These are phyloP conservation scores for Botryobasidium botryosum DNA, from an alignment of 768 basidiomycete species.

Conservation along the genomic window DNA sequence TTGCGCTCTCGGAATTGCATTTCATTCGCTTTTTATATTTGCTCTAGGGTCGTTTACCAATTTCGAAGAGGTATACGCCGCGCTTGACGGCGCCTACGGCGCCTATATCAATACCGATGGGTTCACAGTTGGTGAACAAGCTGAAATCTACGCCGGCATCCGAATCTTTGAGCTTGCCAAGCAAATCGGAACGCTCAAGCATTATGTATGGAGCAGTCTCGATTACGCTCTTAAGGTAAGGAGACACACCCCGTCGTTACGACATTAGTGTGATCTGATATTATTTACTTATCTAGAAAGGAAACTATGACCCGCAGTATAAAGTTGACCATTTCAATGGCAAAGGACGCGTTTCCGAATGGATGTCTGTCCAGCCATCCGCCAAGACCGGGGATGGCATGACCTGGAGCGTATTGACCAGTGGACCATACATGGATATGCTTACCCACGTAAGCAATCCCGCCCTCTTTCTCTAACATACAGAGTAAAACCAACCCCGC, in stretches of 20 bases:
- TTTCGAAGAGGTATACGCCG: conserved; percentile 21
- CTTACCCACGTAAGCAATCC: no score
- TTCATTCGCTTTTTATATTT: no score
- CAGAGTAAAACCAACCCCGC: background rate
- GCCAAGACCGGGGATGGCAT: conserved; percentile 1
- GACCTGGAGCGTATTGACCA: conserved; percentile 1
- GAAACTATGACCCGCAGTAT: conserved; percentile 5
- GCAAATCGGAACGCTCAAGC: conserved; percentile 20
- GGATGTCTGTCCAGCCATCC: background rate
- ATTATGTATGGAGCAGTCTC: conserved; percentile 15
- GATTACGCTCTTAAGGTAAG: background rate
- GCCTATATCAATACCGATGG: conserved; percentile 25
- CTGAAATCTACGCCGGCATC: conserved; percentile 26
- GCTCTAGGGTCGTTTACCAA: conserved; percentile 22
- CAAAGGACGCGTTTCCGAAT: background rate
- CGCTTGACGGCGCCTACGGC: conserved; percentile 17
- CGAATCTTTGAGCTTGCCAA: conserved; percentile 28
- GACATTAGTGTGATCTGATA: no score
- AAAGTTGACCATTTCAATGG: background rate
- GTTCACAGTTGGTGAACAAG: conserved; percentile 27
- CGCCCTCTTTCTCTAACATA: background rate
- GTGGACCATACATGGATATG: background rate
- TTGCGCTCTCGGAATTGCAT: no score
- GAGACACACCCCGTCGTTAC: no score
- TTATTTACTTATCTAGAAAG: no score